Evolutionary conservation across 345 rosid genomes (phyloP).

Genomic region (Eucalyptus polyanthemos): DNA sequence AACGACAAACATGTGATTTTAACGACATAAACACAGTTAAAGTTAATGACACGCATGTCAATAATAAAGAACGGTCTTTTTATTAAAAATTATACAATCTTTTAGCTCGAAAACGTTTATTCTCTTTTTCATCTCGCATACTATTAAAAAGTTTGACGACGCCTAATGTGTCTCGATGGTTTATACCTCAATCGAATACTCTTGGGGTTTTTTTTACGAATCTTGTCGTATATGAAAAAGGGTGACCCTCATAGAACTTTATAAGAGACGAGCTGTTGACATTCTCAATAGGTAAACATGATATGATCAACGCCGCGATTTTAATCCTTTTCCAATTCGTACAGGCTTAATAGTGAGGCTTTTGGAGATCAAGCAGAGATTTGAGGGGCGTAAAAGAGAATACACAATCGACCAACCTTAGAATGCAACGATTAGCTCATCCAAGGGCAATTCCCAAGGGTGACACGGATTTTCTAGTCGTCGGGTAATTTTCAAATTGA

Average conservation of each 20-base stretch:
- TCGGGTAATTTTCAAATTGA: not conserved
- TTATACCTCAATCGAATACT: not conserved
- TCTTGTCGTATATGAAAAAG: not conserved
- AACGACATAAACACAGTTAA: not conserved
- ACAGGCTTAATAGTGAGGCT: fast-evolving
- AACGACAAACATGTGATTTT: not conserved
- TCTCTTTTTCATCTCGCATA: not conserved
- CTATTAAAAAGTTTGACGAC: not conserved
- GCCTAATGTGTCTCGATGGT: fast-evolving
- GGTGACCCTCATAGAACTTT: not conserved
- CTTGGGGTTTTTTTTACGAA: too few species aligned
- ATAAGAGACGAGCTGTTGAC: fast-evolving
- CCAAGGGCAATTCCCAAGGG: not conserved
- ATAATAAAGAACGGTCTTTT: not conserved
- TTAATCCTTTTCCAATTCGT: not conserved
- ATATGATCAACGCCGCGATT: not conserved
- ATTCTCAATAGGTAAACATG: fast-evolving
- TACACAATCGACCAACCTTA: not conserved
- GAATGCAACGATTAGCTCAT: not conserved
- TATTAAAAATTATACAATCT: not conserved
- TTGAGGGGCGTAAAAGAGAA: not conserved
- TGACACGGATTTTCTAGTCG: fast-evolving
- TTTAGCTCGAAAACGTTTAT: not conserved
- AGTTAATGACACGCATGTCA: fast-evolving
- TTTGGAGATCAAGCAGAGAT: fast-evolving